A percentile compares a stretch with the other conserved stretches of the same genome.
Conservation (phyloP, 176 grass and related monocot species). For the Musa beccarii region DNA sequence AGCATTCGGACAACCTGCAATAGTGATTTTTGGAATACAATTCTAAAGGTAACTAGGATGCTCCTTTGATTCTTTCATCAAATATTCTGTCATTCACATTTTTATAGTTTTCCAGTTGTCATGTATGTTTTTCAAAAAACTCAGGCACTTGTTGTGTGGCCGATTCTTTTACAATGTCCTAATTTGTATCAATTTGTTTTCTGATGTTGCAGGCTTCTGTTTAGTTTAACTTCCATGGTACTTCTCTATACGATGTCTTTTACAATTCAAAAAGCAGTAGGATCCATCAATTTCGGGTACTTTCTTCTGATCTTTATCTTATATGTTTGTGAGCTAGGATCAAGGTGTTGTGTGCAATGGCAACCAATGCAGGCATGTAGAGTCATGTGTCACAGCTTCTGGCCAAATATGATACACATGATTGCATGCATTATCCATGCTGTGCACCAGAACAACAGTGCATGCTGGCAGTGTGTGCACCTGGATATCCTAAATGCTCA, state of each 20-base stretch:
- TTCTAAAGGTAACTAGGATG: background rate
- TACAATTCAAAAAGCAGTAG: background rate
- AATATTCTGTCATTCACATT: background rate
- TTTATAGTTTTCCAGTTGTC: background rate
- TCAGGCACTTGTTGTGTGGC: background rate
- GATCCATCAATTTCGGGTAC: background rate
- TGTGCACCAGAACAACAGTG: too few species aligned
- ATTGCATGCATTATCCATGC: too few species aligned
- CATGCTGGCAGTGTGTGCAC: too few species aligned
- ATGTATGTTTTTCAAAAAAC: background rate
- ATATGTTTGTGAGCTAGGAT: background rate
- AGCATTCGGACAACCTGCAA: background rate
- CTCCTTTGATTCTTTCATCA: background rate
- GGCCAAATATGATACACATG: too few species aligned
- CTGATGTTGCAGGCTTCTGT: background rate
- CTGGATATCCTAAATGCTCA: too few species aligned
- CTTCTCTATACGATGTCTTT: background rate
- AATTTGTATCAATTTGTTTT: background rate
- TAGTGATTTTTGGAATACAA: background rate
- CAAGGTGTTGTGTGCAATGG: too few species aligned
- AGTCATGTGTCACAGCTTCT: too few species aligned
- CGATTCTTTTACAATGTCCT: background rate
- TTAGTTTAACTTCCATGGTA: background rate
- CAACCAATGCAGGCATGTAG: too few species aligned
- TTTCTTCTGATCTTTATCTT: background rate